phyloP scores from a whole-genome alignment of 1,139 yeast genomes.

The Meyerozyma guilliermondii region DNA sequence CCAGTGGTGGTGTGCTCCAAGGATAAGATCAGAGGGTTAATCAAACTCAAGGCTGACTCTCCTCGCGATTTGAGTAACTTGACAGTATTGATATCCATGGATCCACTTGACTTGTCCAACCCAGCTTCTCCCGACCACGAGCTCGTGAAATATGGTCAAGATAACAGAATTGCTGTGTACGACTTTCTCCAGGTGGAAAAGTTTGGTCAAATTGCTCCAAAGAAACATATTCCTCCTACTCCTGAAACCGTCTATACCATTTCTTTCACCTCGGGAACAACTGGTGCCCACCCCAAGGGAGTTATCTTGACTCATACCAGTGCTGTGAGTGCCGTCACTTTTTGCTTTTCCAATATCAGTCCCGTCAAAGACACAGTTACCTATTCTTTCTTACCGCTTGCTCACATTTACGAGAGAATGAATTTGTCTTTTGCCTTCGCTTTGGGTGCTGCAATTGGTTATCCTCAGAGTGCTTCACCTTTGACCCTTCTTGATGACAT shows the following conservation, averaged over 20 bases:
- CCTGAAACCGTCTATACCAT: constrained; percentile 21
- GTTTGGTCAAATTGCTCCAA: constrained; percentile 18
- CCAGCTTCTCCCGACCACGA: constrained; percentile 11
- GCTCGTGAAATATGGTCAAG: constrained; percentile 18
- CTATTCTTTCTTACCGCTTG: constrained; percentile 49
- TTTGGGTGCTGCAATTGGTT: constrained; percentile 32
- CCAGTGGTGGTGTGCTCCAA: constrained; percentile 51
- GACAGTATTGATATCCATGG: constrained; percentile 44
- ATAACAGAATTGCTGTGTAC: constrained; percentile 19
- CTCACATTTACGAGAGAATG: constrained; percentile 57
- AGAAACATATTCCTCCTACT: constrained; percentile 16
- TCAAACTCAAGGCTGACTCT: constrained; percentile 28
- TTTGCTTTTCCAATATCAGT: constrained; percentile 10
- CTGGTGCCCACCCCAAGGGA: constrained; percentile 35
- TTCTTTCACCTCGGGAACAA: constrained; percentile 34
- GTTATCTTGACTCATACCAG: constrained; percentile 29
- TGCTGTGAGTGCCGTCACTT: constrained; percentile 24
- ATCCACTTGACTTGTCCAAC: constrained; percentile 27
- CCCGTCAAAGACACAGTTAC: constrained; percentile 6
- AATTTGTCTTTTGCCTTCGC: constrained; percentile 22
- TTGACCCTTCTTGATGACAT: constrained; percentile 36
- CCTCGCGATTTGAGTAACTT: constrained; percentile 15
- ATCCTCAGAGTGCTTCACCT: constrained; percentile 44
- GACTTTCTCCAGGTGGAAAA: constrained; percentile 29
- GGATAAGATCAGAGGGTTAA: constrained; percentile 39